phyloP scores from a whole-genome alignment of 345 rosid genomes.

The Eucalyptus erythrocorys region DNA sequence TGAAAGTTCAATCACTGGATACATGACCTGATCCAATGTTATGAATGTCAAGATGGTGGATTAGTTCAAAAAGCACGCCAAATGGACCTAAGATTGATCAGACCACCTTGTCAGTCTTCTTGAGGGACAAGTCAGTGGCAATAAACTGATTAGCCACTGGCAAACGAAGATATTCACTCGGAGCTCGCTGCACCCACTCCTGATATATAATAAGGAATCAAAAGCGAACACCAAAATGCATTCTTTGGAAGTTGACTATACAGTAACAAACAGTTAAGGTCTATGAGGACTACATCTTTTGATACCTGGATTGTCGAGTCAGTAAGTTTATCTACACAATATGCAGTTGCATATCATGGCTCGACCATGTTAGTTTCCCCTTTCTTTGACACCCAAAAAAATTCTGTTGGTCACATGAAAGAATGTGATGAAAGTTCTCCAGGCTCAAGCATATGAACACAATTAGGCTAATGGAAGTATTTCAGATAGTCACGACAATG shows the following conservation, averaged over 20 bases:
- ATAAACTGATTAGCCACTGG: conserved; percentile 65
- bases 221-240: not conserved
- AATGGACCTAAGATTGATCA: not conserved
- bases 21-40: conserved; percentile 33
- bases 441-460: not conserved
- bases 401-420: conserved; percentile 26
- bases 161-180: conserved; percentile 47
- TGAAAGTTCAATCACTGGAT: conserved; percentile 15
- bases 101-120: conserved; percentile 50
- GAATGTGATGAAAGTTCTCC: not conserved
- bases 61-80: not conserved
- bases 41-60: not conserved
- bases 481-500: not conserved
- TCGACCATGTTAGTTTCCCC: conserved; percentile 59
- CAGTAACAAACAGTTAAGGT: not conserved
- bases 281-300: conserved; percentile 6
- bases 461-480: not conserved
- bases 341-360: conserved; percentile 87
- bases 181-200: conserved; percentile 62
- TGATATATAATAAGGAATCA: conserved; percentile 11
- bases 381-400: conserved; percentile 78
- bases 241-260: not conserved
- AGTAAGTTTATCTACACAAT: conserved; percentile 50
- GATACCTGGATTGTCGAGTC: conserved; percentile 35
- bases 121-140: conserved; percentile 69